Percentiles rank a stretch among this genome's conserved stretches.
These are phyloP conservation scores for Solanum pinnatisectum DNA, from an alignment of 257 asterid species.

Conservation along the genomic window DNA sequence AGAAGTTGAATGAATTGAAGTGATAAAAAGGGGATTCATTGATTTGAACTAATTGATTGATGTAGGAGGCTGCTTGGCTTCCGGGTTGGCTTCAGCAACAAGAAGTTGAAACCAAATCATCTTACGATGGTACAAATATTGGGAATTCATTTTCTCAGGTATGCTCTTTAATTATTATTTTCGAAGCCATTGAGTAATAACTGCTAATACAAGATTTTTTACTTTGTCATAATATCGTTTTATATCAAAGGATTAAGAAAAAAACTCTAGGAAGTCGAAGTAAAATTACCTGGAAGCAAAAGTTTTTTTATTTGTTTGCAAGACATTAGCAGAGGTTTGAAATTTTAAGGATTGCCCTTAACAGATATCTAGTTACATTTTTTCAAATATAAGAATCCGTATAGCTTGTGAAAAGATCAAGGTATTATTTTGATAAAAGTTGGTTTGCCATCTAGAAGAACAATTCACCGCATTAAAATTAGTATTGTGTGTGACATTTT, in stretches of 20 bases:
- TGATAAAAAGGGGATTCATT: background rate
- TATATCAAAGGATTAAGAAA: background rate
- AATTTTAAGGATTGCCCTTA: background rate
- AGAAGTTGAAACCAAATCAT: constrained; percentile 8
- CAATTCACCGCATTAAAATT: background rate
- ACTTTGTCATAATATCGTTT: background rate
- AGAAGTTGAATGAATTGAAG: background rate
- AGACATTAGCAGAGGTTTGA: background rate
- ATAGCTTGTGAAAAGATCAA: background rate
- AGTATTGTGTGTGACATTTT: background rate
- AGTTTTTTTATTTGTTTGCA: background rate
- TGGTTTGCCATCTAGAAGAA: background rate
- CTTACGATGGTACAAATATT: constrained; percentile 8
- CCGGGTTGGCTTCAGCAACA: constrained; percentile 60
- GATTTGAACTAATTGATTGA: background rate
- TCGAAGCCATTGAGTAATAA: background rate
- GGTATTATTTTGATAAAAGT: background rate
- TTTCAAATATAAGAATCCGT: background rate
- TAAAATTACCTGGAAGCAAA: background rate
- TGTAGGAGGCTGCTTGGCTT: constrained; percentile 56
- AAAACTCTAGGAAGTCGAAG: background rate
- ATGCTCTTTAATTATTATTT: background rate
- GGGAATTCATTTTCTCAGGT: constrained; percentile 34
- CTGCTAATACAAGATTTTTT: background rate
- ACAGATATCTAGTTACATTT: background rate